Base-by-base conservation (phyloP, 257 asterid species). In the Ballota nigra region DNA sequence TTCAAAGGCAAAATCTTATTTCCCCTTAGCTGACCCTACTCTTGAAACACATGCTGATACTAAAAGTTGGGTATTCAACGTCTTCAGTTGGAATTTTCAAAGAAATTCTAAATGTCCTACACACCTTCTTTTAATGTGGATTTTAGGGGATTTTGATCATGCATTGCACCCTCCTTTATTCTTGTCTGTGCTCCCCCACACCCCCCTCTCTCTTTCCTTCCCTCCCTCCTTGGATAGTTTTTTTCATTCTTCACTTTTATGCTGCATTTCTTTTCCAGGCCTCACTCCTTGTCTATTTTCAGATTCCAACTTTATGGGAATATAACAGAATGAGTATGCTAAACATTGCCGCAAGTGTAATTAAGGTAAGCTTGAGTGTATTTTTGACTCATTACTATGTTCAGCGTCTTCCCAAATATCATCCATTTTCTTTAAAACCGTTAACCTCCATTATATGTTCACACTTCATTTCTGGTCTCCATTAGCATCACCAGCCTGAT, bases 271-370 rank as follows among this genome's bases (percentile, higher is more conserved):
- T 56, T 63, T 58, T 29, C 71, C 28, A 19, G 47, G 68, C 38
- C 72, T 66, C 56, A 64, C 74, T 71, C 29, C 53, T 76, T 34
- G 56, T 78, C 28, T 38, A 41, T 40, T 64, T 72, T 85, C 91
- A 91, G 97, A 88, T 91, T 84, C 96, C 92, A 73, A 82, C 81
- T 67, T 47, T 89, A 69, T 91, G 92, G 88, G 96, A 89, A 49
- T 87, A 83, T 72, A 91, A 91, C 78, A 86, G 73, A 80, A 79
- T 87, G 92, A 87, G 97, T 61, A 91, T 91, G 97, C 88, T 91
- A 74, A 89, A 89, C 82, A 87, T 91, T 79, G 95, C 85, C 53
- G 91, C 88, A 34, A 84, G 95, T 78, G 77, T 89, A 51, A 86
- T 84, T 59, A 86, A 87, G 97, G 97, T 91, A 89, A 62, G 36